Percentiles rank a stretch among this genome's conserved stretches.
Conservation (phyloP, 805 yeast genomes). For the Yarrowia deformans region DNA sequence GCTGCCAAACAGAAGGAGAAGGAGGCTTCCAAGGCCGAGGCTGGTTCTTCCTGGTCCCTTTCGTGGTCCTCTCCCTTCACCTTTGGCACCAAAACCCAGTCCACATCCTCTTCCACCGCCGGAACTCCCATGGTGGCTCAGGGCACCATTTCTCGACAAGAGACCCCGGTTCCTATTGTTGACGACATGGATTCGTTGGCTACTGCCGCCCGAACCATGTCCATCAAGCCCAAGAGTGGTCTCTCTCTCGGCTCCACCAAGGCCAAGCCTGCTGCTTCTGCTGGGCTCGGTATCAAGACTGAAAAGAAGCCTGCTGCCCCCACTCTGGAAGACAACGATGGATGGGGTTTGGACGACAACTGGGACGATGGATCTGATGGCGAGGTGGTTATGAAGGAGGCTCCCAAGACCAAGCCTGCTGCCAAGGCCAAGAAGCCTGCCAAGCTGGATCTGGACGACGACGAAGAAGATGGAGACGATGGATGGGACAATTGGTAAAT, state of each 20-base stretch:
- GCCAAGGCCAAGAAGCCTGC: conserved; percentile 28
- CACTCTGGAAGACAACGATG: conserved; percentile 7
- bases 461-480: conserved; percentile 43
- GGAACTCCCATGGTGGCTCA: conserved; percentile 24
- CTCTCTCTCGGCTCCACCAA: conserved; percentile 10
- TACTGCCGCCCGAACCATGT: conserved; percentile 14
- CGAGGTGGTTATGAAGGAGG: conserved; percentile 33
- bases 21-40: conserved; percentile 23
- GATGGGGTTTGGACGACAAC: conserved; percentile 33
- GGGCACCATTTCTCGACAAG: conserved; percentile 32
- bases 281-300: conserved; percentile 5
- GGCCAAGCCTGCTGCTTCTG: conserved; percentile 14
- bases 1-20: conserved; percentile 28
- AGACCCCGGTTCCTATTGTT: conserved; percentile 20
- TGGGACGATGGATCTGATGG: conserved; percentile 39
- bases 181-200: conserved; percentile 21
- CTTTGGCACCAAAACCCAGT: conserved; percentile 30
- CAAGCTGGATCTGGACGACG: conserved; percentile 39
- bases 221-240: conserved; percentile 33
- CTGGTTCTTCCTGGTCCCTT: conserved; percentile 23
- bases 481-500: conserved; percentile 39
- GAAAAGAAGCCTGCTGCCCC: conserved; percentile 23
- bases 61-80: conserved; percentile 38
- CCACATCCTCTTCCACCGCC: conserved; percentile 23
- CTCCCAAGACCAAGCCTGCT: conserved; percentile 27